Base-by-base conservation (phyloP, 1,139 yeast genomes). In the Sugiyamaella castrensis region DNA sequence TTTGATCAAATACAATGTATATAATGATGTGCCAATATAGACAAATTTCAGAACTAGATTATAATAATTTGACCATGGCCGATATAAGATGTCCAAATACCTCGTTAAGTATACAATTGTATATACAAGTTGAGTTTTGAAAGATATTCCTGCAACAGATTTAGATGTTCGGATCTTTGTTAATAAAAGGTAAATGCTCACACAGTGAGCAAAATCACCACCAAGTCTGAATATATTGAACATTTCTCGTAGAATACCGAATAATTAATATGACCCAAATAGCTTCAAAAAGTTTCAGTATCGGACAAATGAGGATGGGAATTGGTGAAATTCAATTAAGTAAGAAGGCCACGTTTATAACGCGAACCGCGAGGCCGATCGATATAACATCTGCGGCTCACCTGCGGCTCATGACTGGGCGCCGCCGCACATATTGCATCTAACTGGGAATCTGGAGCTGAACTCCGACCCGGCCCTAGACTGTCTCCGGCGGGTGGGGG, bases 91-190 rank as follows among this genome's bases (percentile, higher is more conserved):
- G 67, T 87, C 92, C 56, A 88, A 63, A 67, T 92, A 92, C 58
- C 98, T 79, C 16, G 95, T 79, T 40, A 84, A 65, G 62, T 81
- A 91, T 15, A 92, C 98, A 42, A 86, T 55, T 34, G 80, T 81
- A 64, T 92, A 92, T 42, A 92, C 71, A 1, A 79, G 73, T 65
- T 92, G 98, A 0, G 98, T 87, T 71, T 91, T 91, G 66, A 88
- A 73, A 3, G 97, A 89, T 48, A 92, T 79, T 33, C 98, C 98
- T 38, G 82, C 79, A 48, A 85, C 82, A 10, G 95, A 83, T 57
- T 75, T 73, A 52, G 85, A 77, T 24, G 71, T 66, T 53, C 75
- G 80, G 61, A 92, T 87, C 45, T 89, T 81, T 53, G 80, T 82
- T 48, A 91, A 74, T 56, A 92, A 75, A 53, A 92, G 76, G 53